A percentile compares a stretch with the other conserved stretches of the same genome.
These are phyloP conservation scores for Articulospora tetracladia DNA, from an alignment of 495 filamentous ascomycete genomes.

Conservation along the genomic window DNA sequence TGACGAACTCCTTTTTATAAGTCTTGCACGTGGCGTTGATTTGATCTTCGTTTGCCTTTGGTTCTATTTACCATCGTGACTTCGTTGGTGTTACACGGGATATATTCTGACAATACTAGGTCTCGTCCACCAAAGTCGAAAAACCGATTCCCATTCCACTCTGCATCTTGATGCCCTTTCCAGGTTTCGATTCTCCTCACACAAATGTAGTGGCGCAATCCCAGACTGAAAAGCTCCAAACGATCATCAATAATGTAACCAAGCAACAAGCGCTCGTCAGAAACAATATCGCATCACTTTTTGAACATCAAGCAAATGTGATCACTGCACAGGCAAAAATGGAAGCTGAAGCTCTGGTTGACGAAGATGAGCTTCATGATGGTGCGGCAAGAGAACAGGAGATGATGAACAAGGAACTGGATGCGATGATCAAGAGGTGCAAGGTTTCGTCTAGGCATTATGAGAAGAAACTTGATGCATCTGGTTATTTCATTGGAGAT, in stretches of 20 bases:
- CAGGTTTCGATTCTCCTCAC: constrained; percentile 26
- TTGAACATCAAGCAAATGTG: constrained; percentile 32
- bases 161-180: constrained; percentile 40
- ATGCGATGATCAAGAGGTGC: constrained; percentile 5
- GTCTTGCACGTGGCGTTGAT: neutral
- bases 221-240: constrained; percentile 30
- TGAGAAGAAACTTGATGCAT: neutral
- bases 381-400: neutral
- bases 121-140: neutral
- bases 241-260: constrained; percentile 36
- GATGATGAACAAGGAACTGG: neutral
- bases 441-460: neutral
- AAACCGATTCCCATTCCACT: constrained; percentile 29
- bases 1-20: neutral
- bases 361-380: neutral
- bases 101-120: neutral
- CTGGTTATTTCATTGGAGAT: no score
- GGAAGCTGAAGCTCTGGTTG: constrained; percentile 7
- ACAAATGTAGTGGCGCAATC: neutral
- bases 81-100: no score
- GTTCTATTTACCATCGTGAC: no score
- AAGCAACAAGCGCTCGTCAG: constrained; percentile 35
- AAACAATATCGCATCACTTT: constrained; percentile 39
- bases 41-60: no score
- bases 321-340: constrained; percentile 7